phyloP scores from a whole-genome alignment of 2,329 filamentous ascomycete species.

The Alternaria conjuncta region DNA sequence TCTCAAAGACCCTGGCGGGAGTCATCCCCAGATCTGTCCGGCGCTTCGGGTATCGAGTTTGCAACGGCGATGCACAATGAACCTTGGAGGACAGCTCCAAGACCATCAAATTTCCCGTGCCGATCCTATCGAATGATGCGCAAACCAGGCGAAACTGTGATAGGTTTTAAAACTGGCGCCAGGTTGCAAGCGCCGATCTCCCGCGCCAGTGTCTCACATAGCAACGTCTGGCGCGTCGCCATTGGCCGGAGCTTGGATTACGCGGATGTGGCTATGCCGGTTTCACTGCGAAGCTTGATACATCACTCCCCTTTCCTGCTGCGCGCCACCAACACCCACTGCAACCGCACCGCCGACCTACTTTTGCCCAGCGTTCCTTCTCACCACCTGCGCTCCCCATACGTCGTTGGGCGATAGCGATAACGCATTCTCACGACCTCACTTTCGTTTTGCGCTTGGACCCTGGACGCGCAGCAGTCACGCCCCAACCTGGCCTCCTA shows the following conservation, averaged over 20 bases:
- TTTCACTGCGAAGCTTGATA: slow-evolving; percentile 32
- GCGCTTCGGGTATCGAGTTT: background rate
- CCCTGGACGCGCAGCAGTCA: background rate
- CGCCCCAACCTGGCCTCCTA: slow-evolving; percentile 1
- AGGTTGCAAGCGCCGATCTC: slow-evolving; percentile 20
- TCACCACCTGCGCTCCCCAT: background rate
- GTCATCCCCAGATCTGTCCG: background rate
- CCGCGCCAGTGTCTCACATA: slow-evolving; percentile 39
- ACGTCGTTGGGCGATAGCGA: background rate
- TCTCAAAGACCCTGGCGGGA: background rate
- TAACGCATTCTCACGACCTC: background rate
- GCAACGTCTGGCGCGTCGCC: slow-evolving; percentile 16
- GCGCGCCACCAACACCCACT: slow-evolving; percentile 8
- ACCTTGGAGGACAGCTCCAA: background rate
- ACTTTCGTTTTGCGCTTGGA: background rate
- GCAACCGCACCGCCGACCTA: slow-evolving; percentile 2
- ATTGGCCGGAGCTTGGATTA: slow-evolving; percentile 26
- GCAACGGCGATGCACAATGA: background rate
- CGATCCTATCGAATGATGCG: background rate
- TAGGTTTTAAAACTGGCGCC: slow-evolving; percentile 22
- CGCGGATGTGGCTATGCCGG: slow-evolving; percentile 32
- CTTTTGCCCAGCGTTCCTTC: slow-evolving; percentile 4
- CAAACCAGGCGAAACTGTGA: slow-evolving; percentile 5
- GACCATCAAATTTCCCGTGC: background rate
- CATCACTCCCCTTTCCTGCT: slow-evolving; percentile 23